Evolutionary conservation across 1,139 yeast genomes (phyloP).

Genomic region (Debaryomycetaceae sp.): DNA sequence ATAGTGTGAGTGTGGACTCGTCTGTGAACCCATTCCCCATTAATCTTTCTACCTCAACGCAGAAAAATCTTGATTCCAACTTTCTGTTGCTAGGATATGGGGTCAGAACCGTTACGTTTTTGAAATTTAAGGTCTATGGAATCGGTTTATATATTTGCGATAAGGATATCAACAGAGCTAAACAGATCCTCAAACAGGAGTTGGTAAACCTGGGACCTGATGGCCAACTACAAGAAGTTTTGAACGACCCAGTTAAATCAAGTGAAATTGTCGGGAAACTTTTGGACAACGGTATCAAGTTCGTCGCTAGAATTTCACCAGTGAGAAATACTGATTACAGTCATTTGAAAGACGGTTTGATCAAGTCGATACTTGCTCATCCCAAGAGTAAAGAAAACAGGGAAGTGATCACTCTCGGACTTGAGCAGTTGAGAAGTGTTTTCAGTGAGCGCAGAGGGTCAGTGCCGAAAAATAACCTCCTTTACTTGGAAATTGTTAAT

Average conservation of each 20-base stretch:
- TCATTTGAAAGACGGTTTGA: conserved; percentile 85
- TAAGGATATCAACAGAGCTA: conserved; percentile 49
- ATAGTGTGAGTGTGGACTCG: conserved; percentile 43
- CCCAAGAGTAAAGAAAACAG: conserved; percentile 38
- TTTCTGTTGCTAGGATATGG: conserved; percentile 73
- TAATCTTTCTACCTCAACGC: conserved; percentile 17
- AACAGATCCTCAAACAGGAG: conserved; percentile 32
- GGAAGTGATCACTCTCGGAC: conserved; percentile 45
- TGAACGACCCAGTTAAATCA: conserved; percentile 33
- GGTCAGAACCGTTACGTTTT: conserved; percentile 74
- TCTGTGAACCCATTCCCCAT: conserved; percentile 53
- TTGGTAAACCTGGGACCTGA: conserved; percentile 9
- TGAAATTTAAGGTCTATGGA: conserved; percentile 83
- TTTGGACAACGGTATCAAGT: conserved; percentile 56
- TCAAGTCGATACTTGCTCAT: conserved; percentile 67
- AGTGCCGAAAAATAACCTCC: conserved; percentile 61
- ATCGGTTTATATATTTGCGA: conserved; percentile 73
- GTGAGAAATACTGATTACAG: conserved; percentile 85
- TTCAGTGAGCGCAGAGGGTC: conserved; percentile 53
- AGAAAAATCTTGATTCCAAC: conserved; percentile 18
- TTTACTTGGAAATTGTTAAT: conserved; percentile 46
- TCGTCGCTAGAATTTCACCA: conserved; percentile 77
- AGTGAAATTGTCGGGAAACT: conserved; percentile 52
- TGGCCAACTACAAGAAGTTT: conserved; percentile 14
- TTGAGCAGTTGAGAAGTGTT: conserved; percentile 52